phyloP scores from a whole-genome alignment of 2,329 filamentous ascomycete genomes.

The Fusarium metavorans region DNA sequence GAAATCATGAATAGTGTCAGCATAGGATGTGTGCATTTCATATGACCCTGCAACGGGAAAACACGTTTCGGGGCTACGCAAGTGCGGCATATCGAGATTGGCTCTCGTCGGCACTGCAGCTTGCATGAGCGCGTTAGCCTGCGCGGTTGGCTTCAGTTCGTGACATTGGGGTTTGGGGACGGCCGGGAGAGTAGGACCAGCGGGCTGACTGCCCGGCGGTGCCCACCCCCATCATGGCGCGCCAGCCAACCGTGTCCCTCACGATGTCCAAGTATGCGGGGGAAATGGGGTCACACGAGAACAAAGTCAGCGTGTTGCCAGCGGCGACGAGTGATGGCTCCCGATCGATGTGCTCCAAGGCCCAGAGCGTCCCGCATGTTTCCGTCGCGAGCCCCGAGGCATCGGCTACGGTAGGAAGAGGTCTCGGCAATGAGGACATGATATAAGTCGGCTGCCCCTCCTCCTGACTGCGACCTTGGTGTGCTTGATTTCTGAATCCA shows the following conservation, averaged over 20 bases:
- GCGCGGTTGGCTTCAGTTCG: slow-evolving; percentile 20
- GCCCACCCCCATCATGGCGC: slow-evolving; percentile 30
- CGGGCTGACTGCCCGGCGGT: slow-evolving; percentile 16
- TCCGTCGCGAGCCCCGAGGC: slow-evolving; percentile 41
- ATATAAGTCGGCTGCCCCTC: slow-evolving; percentile 41
- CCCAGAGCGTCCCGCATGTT: slow-evolving; percentile 48
- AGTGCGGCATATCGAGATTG: slow-evolving; percentile 28
- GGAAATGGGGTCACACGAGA: slow-evolving; percentile 45
- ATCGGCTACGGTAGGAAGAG: slow-evolving; percentile 48
- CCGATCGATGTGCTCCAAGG: slow-evolving; percentile 37
- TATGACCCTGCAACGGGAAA: slow-evolving; percentile 7
- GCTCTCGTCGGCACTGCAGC: slow-evolving; percentile 28
- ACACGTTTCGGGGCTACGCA: slow-evolving; percentile 18
- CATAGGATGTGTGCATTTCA: slow-evolving; percentile 7
- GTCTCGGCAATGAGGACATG: slow-evolving; percentile 46
- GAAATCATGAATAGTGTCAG: slow-evolving; percentile 32
- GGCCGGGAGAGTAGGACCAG: slow-evolving; percentile 12
- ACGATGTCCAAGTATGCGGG: slow-evolving; percentile 42
- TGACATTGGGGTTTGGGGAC: slow-evolving; percentile 16
- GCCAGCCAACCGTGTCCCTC: slow-evolving; percentile 42
- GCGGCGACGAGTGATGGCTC: slow-evolving; percentile 24
- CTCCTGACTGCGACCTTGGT: slow-evolving; percentile 11
- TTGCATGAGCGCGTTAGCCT: slow-evolving; percentile 21
- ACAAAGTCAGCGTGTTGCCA: slow-evolving; percentile 39
- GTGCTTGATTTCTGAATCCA: slow-evolving; percentile 19